Conservation (phyloP, 1,284 basidiomycete genomes). For the Rhodotorula sp. region DNA sequence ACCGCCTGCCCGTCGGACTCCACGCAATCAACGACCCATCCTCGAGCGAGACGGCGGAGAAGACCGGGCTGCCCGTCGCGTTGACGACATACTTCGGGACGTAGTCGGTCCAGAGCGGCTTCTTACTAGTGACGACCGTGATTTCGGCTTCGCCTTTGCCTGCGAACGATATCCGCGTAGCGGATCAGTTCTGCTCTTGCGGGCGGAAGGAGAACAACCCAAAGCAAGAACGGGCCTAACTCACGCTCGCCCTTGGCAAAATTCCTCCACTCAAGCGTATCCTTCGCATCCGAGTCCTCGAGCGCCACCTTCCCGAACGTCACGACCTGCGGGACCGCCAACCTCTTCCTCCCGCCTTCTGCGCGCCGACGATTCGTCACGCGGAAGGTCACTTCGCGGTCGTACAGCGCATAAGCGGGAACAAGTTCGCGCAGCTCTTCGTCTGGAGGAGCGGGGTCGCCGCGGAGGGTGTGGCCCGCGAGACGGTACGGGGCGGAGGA, state of each 20-base stretch:
- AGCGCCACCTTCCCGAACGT: slow-evolving; percentile 60
- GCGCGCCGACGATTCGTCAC: slow-evolving; percentile 11
- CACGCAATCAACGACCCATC: slow-evolving; percentile 77
- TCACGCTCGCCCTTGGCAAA: slow-evolving; percentile 60
- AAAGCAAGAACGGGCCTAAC: slow-evolving; percentile 38
- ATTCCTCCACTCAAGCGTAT: slow-evolving; percentile 76
- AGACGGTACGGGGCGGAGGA: slow-evolving; percentile 22
- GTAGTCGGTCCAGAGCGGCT: slow-evolving; percentile 82
- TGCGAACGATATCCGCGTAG: slow-evolving; percentile 25
- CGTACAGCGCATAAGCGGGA: slow-evolving; percentile 39
- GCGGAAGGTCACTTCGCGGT: slow-evolving; percentile 32
- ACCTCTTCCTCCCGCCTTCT: slow-evolving; percentile 48
- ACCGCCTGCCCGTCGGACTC: slow-evolving; percentile 74
- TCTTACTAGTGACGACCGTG: slow-evolving; percentile 59
- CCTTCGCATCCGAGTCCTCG: slow-evolving; percentile 61
- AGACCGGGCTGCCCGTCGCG: slow-evolving; percentile 62
- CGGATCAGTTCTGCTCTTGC: neutral
- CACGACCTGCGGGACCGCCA: slow-evolving; percentile 56
- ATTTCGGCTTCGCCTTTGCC: slow-evolving; percentile 65
- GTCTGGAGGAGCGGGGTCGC: neutral
- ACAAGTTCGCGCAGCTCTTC: slow-evolving; percentile 57
- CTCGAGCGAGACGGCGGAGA: slow-evolving; percentile 71
- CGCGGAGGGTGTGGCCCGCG: slow-evolving; percentile 24
- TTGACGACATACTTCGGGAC: slow-evolving; percentile 66
- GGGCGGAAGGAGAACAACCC: neutral